Evolutionary conservation across 306 rosid genomes (phyloP), one percentile per base, ranked within the genome.

Genomic region (Calophaca sinica): DNA sequence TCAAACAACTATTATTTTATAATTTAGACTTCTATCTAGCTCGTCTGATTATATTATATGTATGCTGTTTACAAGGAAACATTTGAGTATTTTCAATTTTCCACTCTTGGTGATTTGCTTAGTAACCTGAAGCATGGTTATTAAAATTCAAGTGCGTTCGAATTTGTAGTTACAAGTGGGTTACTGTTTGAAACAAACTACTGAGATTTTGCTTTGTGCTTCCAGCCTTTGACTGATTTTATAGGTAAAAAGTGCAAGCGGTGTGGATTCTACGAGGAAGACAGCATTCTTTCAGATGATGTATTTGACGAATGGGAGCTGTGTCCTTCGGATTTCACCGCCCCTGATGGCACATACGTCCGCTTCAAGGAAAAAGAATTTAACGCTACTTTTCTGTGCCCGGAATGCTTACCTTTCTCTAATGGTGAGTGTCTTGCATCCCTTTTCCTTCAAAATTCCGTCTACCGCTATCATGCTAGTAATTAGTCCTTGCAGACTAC

Each of bases 241-340:
- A 2, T 70, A 5, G 82, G 77, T 70, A 78, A 62, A 73, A 94
- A 92, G 76, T 94, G 99, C 84, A 94, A 90, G 84, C 86, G 97
- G 41, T 94, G 99, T 79, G 99, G 99, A 66, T 68, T 94, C 74
- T 94, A 90, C 58, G 99, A 94, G 87, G 20, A 84, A 78, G 99
- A 94, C 75, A 58, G 28, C 26, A 51, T 91, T 38, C 74, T 81
- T 51, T 41, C 86, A 7, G 96, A 92, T 65, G 96, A 94, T 52
- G 69, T 31, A 67, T 94, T 84, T 79, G 96, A 92, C 0, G 99
- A 94, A 73, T 92, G 96, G 97, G 99, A 94, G 81, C 76, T 94
- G 73, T 94, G 99, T 78, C 92, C 99, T 61, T 85, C 96, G 51
- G 96, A 88, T 68, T 92, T 94, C 69, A n/a, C 76, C 0, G 33